These are phyloP conservation scores for Nasturtium officinale DNA, from an alignment of 345 rosid genomes.

Conservation along the genomic window DNA sequence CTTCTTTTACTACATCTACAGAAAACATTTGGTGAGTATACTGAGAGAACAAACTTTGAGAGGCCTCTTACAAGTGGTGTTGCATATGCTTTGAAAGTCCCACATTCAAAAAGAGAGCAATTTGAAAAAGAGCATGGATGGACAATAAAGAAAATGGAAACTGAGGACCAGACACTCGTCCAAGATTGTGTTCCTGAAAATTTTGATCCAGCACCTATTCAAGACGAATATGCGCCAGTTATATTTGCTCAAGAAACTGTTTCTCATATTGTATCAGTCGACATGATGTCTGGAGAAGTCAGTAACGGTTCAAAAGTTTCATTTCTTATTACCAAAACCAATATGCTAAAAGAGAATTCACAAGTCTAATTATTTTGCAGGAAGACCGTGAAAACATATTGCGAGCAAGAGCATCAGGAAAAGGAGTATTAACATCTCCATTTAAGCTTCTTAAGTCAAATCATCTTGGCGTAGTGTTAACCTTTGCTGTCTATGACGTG, in stretches of 20 bases:
- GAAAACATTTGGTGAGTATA: slow-evolving; percentile 88
- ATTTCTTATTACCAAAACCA: not conserved
- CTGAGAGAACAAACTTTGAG: slow-evolving; percentile 94
- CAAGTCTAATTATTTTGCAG: slow-evolving; percentile 44
- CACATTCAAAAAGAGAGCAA: slow-evolving; percentile 75
- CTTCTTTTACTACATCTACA: slow-evolving; percentile 42
- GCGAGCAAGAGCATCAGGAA: slow-evolving; percentile 91
- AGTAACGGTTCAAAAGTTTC: slow-evolving; percentile 22
- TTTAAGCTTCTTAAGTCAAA: slow-evolving; percentile 92
- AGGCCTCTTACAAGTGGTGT: slow-evolving; percentile 99
- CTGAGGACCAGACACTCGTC: slow-evolving; percentile 81
- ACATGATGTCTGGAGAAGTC: slow-evolving; percentile 99
- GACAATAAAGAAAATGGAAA: slow-evolving; percentile 91
- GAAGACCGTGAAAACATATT: slow-evolving; percentile 93
- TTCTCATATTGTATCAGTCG: slow-evolving; percentile 89
- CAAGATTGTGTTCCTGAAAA: slow-evolving; percentile 81
- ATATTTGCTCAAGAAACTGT: slow-evolving; percentile 95
- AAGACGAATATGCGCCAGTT: slow-evolving; percentile 95
- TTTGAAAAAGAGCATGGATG: slow-evolving; percentile 82
- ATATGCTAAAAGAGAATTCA: slow-evolving; percentile 6
- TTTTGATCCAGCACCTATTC: slow-evolving; percentile 87
- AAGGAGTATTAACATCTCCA: slow-evolving; percentile 95
- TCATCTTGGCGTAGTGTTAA: slow-evolving; percentile 88
- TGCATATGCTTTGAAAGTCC: slow-evolving; percentile 93
- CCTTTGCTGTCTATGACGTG: slow-evolving; percentile 82